A percentile compares a stretch with the other conserved stretches of the same genome.
These are phyloP conservation scores for Dactylonectria macrodidyma DNA, from an alignment of 2,329 filamentous ascomycete genomes.

Conservation along the genomic window DNA sequence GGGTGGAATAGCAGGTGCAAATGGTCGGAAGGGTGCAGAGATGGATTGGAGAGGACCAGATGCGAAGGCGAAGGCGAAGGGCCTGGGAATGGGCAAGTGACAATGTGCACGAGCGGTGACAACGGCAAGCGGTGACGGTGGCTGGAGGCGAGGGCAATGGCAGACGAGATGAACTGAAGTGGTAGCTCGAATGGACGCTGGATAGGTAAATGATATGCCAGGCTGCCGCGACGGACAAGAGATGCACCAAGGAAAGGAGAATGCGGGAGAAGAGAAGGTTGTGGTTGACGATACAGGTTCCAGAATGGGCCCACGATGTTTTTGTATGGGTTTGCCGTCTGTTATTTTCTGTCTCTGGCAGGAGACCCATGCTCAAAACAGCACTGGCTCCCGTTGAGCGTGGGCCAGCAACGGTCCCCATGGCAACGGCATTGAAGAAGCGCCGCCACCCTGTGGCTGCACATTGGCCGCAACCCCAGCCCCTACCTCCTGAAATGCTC, in stretches of 20 bases:
- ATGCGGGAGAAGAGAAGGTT: slow-evolving; percentile 39
- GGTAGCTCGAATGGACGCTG: slow-evolving; percentile 31
- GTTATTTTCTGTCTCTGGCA: slow-evolving; percentile 44
- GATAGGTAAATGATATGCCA: slow-evolving; percentile 25
- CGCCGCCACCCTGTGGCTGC: slow-evolving; percentile 13
- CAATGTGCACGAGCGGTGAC: slow-evolving; percentile 28
- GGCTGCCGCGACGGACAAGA: slow-evolving; percentile 37
- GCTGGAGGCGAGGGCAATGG: slow-evolving; percentile 25
- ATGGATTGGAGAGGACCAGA: not conserved
- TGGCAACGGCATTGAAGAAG: slow-evolving; percentile 26
- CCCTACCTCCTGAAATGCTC: no score
- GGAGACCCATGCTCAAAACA: slow-evolving; percentile 46
- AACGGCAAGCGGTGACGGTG: slow-evolving; percentile 42
- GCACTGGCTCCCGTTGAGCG: slow-evolving; percentile 29
- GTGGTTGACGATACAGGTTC: slow-evolving; percentile 41
- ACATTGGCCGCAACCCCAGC: slow-evolving; percentile 3
- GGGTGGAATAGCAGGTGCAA: slow-evolving; percentile 22
- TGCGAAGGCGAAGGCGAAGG: not conserved
- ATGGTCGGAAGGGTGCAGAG: not conserved
- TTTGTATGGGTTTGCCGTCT: slow-evolving; percentile 49
- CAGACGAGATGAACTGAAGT: slow-evolving; percentile 32
- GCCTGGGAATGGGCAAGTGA: slow-evolving; percentile 24
- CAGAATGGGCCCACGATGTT: slow-evolving; percentile 50
- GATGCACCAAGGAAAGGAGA: slow-evolving; percentile 38
- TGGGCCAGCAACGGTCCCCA: slow-evolving; percentile 30